Conservation (phyloP, 257 asterid species). For the Plantago ovata region DNA sequence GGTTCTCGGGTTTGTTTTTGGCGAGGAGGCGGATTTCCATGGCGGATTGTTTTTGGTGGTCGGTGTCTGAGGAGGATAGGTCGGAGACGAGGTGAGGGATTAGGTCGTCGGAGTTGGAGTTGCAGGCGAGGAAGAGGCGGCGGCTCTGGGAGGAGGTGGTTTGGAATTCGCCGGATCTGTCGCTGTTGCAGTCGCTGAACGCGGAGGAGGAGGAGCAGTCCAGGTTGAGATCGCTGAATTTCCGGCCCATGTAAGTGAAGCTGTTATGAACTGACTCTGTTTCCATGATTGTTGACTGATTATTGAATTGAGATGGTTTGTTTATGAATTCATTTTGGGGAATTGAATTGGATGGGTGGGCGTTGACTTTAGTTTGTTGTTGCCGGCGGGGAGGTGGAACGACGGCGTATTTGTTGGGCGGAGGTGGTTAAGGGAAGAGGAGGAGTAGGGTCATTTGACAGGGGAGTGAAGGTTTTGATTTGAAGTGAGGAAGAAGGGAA, state of each 20-base stretch:
- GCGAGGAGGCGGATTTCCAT: constrained; percentile 83
- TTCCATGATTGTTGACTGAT: constrained; percentile 41
- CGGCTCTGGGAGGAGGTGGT: constrained; percentile 68
- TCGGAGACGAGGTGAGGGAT: constrained; percentile 61
- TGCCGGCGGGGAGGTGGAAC: background rate
- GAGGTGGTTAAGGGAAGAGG: background rate
- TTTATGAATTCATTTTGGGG: constrained; percentile 13
- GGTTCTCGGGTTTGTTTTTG: constrained; percentile 75
- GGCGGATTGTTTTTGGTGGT: constrained; percentile 76
- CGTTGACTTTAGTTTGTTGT: constrained; percentile 17
- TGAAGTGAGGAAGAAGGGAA: constrained; percentile 28
- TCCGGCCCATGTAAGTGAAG: constrained; percentile 63
- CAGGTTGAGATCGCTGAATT: constrained; percentile 45
- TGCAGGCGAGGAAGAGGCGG: constrained; percentile 57
- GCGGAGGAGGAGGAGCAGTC: constrained; percentile 71
- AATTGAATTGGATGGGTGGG: background rate
- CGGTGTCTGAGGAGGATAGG: constrained; percentile 51
- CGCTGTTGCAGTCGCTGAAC: constrained; percentile 95
- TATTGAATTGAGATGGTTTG: background rate
- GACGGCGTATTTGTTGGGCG: constrained; percentile 1
- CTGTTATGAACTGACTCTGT: constrained; percentile 40
- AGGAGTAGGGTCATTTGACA: background rate
- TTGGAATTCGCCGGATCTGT: constrained; percentile 88
- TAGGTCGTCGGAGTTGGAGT: constrained; percentile 56
- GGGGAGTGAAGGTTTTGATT: no score